Percentiles rank a stretch among this genome's conserved stretches.
phyloP scores from a whole-genome alignment of 768 basidiomycete species.

The Amyloporia xantha region DNA sequence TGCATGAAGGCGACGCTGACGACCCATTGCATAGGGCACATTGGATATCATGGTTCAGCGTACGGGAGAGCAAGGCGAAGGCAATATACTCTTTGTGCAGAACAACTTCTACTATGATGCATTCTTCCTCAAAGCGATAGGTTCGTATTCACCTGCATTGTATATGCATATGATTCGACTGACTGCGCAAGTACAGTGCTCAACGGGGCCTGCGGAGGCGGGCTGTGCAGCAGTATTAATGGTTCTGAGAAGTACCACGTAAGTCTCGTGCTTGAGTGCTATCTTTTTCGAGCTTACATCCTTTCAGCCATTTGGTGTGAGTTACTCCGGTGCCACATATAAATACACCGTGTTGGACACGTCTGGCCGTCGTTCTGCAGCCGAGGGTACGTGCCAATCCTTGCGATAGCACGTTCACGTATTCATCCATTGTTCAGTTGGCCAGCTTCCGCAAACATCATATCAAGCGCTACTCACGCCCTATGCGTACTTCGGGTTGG shows the following conservation, averaged over 20 bases:
- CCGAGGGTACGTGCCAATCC: constrained; percentile 55
- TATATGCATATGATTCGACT: not conserved
- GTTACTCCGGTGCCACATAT: constrained; percentile 91
- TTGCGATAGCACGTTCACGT: not conserved
- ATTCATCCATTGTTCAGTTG: constrained; percentile 44
- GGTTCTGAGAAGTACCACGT: constrained; percentile 69
- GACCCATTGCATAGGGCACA: constrained; percentile 50
- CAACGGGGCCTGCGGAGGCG: constrained; percentile 88
- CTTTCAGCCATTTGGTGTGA: constrained; percentile 82
- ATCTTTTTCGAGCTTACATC: not conserved
- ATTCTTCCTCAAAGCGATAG: constrained; percentile 95
- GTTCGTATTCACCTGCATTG: constrained; percentile 36
- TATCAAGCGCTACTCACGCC: constrained; percentile 89
- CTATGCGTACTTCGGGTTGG: constrained; percentile 94
- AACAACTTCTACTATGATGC: constrained; percentile 99
- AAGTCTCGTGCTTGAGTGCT: constrained; percentile 4
- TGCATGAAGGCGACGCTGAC: not conserved
- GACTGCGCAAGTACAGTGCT: constrained; percentile 48
- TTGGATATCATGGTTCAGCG: constrained; percentile 91
- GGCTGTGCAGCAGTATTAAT: constrained; percentile 62
- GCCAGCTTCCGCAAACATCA: constrained; percentile 87
- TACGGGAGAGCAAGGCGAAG: constrained; percentile 56
- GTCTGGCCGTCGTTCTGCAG: constrained; percentile 78
- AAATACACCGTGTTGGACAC: constrained; percentile 97
- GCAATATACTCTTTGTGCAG: constrained; percentile 75